phyloP scores from a whole-genome alignment of 176 grass and related monocot genomes.

The Otatea glauca region DNA sequence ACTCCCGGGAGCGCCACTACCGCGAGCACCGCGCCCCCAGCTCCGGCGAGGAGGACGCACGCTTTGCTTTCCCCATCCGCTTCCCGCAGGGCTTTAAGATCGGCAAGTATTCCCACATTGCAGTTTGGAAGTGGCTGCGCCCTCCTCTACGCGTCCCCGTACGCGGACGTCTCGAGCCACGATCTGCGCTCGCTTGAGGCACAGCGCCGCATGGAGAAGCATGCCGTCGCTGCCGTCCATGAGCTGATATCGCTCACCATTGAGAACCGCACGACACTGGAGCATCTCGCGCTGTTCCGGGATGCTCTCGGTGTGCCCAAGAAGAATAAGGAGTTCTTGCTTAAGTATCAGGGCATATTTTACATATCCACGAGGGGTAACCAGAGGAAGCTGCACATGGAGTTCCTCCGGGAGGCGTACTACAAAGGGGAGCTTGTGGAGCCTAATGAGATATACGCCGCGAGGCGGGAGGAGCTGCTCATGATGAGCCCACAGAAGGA shows the following conservation, averaged over 20 bases:
- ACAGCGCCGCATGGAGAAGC: constrained; percentile 80
- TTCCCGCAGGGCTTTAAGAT: constrained; percentile 97
- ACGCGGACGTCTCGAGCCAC: constrained; percentile 73
- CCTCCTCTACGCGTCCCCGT: constrained; percentile 87
- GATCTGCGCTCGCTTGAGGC: constrained; percentile 88
- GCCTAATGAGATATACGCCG: too few species aligned
- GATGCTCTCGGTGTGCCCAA: constrained; percentile 80
- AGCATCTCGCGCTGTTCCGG: constrained; percentile 78
- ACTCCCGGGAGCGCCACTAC: constrained; percentile 71
- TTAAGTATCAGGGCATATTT: too few species aligned
- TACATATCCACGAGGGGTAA: too few species aligned
- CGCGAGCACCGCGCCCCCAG: constrained; percentile 53
- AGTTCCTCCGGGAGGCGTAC: too few species aligned
- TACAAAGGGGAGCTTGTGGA: too few species aligned
- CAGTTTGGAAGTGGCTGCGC: constrained; percentile 92
- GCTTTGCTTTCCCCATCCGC: constrained; percentile 77
- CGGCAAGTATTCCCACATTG: constrained; percentile 86
- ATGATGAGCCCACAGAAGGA: too few species aligned
- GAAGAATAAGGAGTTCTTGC: constrained; percentile 92
- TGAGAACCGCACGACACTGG: constrained; percentile 81
- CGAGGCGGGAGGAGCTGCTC: too few species aligned
- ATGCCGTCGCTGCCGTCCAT: constrained; percentile 73
- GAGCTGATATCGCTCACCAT: constrained; percentile 72
- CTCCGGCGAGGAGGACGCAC: constrained; percentile 67
- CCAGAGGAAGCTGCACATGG: too few species aligned